Conservation (phyloP, 163 green algal genomes). For the Chloroidium sp. region DNA sequence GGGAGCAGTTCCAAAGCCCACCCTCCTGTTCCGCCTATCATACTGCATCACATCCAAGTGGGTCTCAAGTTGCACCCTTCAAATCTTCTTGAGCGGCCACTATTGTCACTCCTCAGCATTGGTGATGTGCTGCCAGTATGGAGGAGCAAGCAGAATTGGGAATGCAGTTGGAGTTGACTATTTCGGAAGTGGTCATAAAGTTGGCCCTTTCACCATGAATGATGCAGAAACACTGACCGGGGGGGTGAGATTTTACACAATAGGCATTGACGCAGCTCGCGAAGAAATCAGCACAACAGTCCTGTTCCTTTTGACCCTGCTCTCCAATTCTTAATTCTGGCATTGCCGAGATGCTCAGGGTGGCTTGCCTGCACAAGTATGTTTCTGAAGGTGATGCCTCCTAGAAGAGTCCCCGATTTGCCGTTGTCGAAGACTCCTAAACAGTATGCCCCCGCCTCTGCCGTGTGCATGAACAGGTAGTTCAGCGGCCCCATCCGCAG, state of each 20-base stretch:
- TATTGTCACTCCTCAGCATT: too few relatives aligned
- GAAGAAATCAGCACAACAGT: neutral
- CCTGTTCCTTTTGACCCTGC: neutral
- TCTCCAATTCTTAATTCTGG: too few relatives aligned
- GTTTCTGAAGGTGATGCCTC: slow-evolving; percentile 78
- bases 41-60: slow-evolving; percentile 36
- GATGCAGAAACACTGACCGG: too few relatives aligned
- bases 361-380: slow-evolving; percentile 58
- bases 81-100: too few relatives aligned
- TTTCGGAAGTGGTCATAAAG: too few relatives aligned
- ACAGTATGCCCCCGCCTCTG: slow-evolving; percentile 55
- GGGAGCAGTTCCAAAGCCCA: slow-evolving; percentile 54
- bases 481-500: slow-evolving; percentile 64
- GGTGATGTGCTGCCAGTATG: too few relatives aligned
- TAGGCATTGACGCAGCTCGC: neutral
- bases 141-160: too few relatives aligned
- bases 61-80: neutral
- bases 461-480: slow-evolving; percentile 78
- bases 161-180: too few relatives aligned
- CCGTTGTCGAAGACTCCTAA: slow-evolving; percentile 83
- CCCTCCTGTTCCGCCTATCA: slow-evolving; percentile 39
- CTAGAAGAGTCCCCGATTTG: slow-evolving; percentile 59
- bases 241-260: neutral
- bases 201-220: too few relatives aligned
- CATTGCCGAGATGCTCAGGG: neutral